These are phyloP conservation scores for Lachnellula hyalina DNA, from an alignment of 2,329 filamentous ascomycete species.

Conservation along the genomic window DNA sequence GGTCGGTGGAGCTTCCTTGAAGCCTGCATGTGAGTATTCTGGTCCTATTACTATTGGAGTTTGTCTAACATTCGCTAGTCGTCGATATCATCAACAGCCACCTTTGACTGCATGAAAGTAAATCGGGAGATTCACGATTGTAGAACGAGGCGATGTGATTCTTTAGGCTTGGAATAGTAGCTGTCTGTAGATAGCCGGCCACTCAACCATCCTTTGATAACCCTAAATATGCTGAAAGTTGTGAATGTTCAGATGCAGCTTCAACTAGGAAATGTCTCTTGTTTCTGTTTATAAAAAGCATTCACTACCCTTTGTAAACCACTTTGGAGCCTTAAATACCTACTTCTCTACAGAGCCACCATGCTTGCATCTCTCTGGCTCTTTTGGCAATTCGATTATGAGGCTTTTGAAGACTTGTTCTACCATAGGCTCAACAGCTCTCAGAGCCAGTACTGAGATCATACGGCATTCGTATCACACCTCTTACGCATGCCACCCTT, in stretches of 20 bases:
- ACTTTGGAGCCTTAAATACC: too few relatives aligned
- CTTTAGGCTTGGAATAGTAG: neutral
- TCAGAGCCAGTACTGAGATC: neutral
- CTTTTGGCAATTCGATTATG: neutral
- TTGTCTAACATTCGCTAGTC: conserved; percentile 35
- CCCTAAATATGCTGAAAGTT: neutral
- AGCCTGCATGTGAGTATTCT: conserved; percentile 75
- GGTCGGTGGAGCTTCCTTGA: conserved; percentile 91
- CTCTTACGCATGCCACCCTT: neutral
- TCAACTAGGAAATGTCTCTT: too few relatives aligned
- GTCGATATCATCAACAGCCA: conserved; percentile 65
- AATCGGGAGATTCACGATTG: conserved; percentile 16
- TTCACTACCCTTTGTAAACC: too few relatives aligned
- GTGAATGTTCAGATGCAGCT: neutral
- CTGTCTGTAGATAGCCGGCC: neutral
- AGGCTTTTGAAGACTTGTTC: neutral
- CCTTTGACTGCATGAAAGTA: conserved; percentile 24
- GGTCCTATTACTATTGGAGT: neutral
- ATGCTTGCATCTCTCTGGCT: neutral
- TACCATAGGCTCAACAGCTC: neutral
- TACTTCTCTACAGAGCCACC: neutral
- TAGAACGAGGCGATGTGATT: conserved; percentile 1
- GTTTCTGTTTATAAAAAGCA: too few relatives aligned
- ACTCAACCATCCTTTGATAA: neutral
- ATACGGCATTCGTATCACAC: neutral